These are phyloP conservation scores for Iberis amara DNA, from an alignment of 441 rosid genomes.

Conservation along the genomic window DNA sequence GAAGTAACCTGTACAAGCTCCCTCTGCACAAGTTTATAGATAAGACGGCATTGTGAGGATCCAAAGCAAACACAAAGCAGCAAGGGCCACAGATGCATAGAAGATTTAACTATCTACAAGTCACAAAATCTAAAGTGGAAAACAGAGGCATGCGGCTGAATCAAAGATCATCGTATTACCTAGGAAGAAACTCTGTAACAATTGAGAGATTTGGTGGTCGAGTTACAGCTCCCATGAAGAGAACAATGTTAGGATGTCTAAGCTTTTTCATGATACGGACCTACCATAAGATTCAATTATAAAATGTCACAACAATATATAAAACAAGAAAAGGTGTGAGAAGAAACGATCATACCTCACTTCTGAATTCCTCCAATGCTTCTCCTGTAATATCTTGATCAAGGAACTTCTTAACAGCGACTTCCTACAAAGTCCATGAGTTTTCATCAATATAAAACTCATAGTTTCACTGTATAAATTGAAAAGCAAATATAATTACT, in stretches of 20 bases:
- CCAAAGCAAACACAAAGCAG: neutral
- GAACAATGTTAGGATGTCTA: constrained; percentile 78
- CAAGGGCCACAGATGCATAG: constrained; percentile 1
- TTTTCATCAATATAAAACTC: constrained; percentile 27
- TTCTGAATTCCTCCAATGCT: constrained; percentile 60
- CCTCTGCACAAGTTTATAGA: constrained; percentile 63
- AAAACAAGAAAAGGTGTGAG: neutral
- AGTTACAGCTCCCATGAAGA: constrained; percentile 79
- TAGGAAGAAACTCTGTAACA: constrained; percentile 69
- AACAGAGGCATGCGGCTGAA: neutral
- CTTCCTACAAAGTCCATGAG: constrained; percentile 48
- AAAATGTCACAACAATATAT: constrained; percentile 5
- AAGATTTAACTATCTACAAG: neutral
- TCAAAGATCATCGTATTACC: constrained; percentile 37
- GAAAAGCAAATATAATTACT: constrained; percentile 34
- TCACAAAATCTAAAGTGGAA: no score
- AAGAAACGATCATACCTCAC: constrained; percentile 46
- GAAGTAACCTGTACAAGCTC: constrained; percentile 86
- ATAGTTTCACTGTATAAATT: neutral
- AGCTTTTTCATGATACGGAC: constrained; percentile 57
- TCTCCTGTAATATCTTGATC: constrained; percentile 67
- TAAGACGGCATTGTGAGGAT: constrained; percentile 3
- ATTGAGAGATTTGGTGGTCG: constrained; percentile 75
- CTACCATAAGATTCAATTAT: constrained; percentile 31
- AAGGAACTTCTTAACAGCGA: constrained; percentile 71